Conservation (phyloP, 169 alveolate genomes). For the Eimeria necatrix region DNA sequence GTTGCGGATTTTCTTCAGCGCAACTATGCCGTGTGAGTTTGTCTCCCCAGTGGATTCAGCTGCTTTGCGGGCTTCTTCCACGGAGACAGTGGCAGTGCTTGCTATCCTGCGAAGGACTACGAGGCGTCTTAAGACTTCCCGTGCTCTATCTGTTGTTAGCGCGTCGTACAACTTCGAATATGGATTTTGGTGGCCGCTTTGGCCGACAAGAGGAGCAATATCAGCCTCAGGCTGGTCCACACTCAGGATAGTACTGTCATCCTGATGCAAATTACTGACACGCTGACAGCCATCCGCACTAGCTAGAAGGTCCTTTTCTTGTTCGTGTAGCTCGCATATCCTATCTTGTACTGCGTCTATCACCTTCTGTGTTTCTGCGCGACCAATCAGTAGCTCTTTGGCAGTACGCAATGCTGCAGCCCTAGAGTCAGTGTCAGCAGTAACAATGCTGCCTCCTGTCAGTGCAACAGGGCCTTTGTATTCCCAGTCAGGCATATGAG, state of each 20-base stretch:
- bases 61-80: background rate
- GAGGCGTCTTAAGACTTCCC: conserved; percentile 62
- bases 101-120: conserved; percentile 59
- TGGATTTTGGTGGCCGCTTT: background rate
- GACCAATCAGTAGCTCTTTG: conserved; percentile 51
- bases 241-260: background rate
- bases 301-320: conserved; percentile 21
- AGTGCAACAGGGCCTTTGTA: conserved; percentile 18
- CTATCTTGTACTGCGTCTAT: conserved; percentile 48
- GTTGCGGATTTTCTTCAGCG: conserved; percentile 13
- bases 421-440: conserved; percentile 42
- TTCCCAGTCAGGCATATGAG: conserved; percentile 58
- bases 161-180: conserved; percentile 16
- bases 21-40: background rate
- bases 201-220: background rate
- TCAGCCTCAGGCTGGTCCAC: background rate
- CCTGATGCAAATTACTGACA: background rate
- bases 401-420: conserved; percentile 72
- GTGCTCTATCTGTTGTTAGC: conserved; percentile 52
- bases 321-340: conserved; percentile 49
- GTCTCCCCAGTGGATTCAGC: background rate
- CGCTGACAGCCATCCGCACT: background rate
- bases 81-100: conserved; percentile 3
- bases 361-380: conserved; percentile 65
- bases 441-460: background rate